Evolutionary conservation across 495 filamentous ascomycete genomes (phyloP), one percentile per base, ranked within the genome.

Genomic region (Chaetomium cochliodes): DNA sequence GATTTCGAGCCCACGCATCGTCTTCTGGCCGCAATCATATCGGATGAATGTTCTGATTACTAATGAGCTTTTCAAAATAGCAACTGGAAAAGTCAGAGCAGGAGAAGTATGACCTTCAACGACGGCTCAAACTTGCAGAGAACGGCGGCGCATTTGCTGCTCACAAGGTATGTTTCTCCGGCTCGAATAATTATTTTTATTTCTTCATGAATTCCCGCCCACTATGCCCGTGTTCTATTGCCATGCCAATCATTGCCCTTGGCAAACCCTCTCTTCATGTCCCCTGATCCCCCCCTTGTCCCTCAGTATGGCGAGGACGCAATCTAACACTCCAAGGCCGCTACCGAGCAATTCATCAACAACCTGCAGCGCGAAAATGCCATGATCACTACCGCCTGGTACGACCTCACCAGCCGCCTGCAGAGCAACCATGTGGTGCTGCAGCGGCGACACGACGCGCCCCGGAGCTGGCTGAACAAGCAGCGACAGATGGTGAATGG

Each of bases 341-440:
- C 84, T 69, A 80, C 83, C 69, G 85, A 89, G 47, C 78, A 87
- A 63, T 77, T 80, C 62, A 87, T 86, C 65, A 87, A 88, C 68
- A 89, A 88, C 62, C 81, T 92, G 51, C 85, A 90, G 72, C 87
- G 90, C 63, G 94, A 98, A 77, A 91, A 92, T 67, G 81, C 80
- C 58, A 85, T 98, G 75, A 92, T 98, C 64, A 81, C 88, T 37
- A 92, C 88, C 4, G 93, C 94, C 13, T 98, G 91, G 91, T 96
- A 96, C 76, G 91, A 97, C 68, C 84, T 97, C 47, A 84, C 91
- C 16, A 86, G 84, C 70, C 83, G 93, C 46, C 74, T 96, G 65
- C 93, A 97, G 78, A 92, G 89, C 76, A 96, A 93, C 76, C 92
- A 89, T 67, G 89, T 96, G 54, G 86, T 89, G 22, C 76, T 92